A percentile compares a stretch with the other conserved stretches of the same genome.
Conservation (phyloP, 2,329 filamentous ascomycete species). For the Hypoxylon sp. region DNA sequence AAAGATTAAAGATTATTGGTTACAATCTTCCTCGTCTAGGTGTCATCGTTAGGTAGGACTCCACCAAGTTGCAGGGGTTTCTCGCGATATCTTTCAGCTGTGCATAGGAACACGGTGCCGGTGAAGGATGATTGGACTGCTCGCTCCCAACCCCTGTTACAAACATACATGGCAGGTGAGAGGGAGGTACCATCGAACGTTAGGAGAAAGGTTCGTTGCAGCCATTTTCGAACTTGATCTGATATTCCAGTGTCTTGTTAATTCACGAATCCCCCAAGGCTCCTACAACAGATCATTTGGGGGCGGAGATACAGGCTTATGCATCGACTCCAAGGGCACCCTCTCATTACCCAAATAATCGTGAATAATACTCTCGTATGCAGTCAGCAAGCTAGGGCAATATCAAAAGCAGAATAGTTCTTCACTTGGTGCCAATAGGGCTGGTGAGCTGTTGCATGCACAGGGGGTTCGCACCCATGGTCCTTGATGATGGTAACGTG, state of each 20-base stretch:
- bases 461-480: constrained; percentile 20
- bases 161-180: background rate
- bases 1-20: constrained; percentile 7
- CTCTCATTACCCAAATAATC: constrained; percentile 11
- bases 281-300: background rate
- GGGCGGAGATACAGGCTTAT: constrained; percentile 5
- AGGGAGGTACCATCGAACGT: constrained; percentile 3
- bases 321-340: background rate
- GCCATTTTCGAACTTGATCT: background rate
- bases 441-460: constrained; percentile 15
- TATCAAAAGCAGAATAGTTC: constrained; percentile 26
- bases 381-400: constrained; percentile 31
- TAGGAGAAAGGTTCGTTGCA: background rate
- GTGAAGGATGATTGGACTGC: constrained; percentile 9
- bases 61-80: constrained; percentile 5
- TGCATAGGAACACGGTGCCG: constrained; percentile 5
- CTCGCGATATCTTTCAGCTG: constrained; percentile 9
- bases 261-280: constrained; percentile 7
- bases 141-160: constrained; percentile 6
- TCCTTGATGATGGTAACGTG: constrained; percentile 10
- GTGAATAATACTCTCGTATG: constrained; percentile 11
- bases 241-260: background rate
- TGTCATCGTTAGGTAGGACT: constrained; percentile 2
- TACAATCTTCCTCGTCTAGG: background rate
- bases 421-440: constrained; percentile 24